phyloP scores from a whole-genome alignment of 495 filamentous ascomycete genomes.

The Penicillium malachiteum region DNA sequence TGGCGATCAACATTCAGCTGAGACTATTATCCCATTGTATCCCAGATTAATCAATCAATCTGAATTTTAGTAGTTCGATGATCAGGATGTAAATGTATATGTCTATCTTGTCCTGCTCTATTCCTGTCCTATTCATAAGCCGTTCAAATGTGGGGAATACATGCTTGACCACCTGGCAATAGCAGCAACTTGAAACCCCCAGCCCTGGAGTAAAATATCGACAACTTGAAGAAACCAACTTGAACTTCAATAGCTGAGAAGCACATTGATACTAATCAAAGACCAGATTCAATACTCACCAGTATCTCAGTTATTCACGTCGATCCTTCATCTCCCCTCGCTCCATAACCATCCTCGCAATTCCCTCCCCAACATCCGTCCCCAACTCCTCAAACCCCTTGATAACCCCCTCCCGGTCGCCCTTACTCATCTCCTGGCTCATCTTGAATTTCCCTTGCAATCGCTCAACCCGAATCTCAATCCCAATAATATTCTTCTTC shows the following conservation, averaged over 20 bases:
- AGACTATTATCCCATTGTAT: too few species aligned
- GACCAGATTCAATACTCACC: not conserved
- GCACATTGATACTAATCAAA: not conserved
- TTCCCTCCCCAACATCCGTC: conserved; percentile 5
- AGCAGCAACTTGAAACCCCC: too few species aligned
- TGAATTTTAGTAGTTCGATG: too few species aligned
- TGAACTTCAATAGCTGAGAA: not conserved
- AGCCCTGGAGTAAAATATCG: not conserved
- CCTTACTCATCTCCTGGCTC: conserved; percentile 51
- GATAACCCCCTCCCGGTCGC: conserved; percentile 47
- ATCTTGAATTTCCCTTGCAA: conserved; percentile 58
- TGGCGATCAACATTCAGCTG: too few species aligned
- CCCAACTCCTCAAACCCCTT: conserved; percentile 38
- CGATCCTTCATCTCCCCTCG: conserved; percentile 2
- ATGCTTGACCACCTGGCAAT: not conserved
- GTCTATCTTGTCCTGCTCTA: too few species aligned
- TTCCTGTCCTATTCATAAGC: too few species aligned
- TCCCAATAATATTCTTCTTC: conserved; percentile 53
- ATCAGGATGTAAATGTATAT: too few species aligned
- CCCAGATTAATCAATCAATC: too few species aligned
- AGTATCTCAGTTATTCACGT: not conserved
- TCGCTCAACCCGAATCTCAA: conserved; percentile 46
- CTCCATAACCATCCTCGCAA: not conserved
- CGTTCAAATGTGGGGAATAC: not conserved
- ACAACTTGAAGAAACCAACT: not conserved